Evolutionary conservation across 208 protist genomes (phyloP).

Genomic region (Leishmania amazonensis): DNA sequence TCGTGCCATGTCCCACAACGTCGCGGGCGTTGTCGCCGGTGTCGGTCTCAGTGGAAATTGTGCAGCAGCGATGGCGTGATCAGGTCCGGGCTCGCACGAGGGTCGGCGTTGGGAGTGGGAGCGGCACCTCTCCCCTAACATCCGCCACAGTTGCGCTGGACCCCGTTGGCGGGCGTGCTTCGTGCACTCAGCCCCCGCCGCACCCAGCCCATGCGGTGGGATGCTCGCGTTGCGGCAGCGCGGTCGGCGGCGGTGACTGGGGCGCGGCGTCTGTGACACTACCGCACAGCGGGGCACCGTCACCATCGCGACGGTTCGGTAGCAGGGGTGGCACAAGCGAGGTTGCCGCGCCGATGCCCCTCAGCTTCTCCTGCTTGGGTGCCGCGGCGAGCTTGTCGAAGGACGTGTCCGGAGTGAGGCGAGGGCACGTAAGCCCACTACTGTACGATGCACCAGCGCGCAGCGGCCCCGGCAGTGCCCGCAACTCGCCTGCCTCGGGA

Average conservation of each 20-base stretch:
- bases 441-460: background rate
- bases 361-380: background rate
- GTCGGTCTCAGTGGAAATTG: conserved; percentile 8
- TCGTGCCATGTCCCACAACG: conserved; percentile 25
- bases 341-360: background rate
- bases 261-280: background rate
- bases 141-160: background rate
- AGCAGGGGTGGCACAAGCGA: background rate
- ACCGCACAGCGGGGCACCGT: background rate
- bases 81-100: conserved; percentile 6
- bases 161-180: background rate
- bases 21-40: conserved; percentile 11
- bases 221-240: background rate
- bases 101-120: background rate
- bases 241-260: background rate
- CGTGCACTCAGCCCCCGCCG: background rate
- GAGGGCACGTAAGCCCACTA: background rate
- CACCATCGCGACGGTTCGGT: background rate
- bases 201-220: background rate
- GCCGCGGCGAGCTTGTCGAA: background rate
- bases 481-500: background rate
- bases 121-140: background rate
- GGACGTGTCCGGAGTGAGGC: background rate
- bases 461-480: background rate
- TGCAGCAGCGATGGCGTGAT: conserved; percentile 16